Conservation (phyloP, 73 alveolate species). For the Uronychia setigera region DNA sequence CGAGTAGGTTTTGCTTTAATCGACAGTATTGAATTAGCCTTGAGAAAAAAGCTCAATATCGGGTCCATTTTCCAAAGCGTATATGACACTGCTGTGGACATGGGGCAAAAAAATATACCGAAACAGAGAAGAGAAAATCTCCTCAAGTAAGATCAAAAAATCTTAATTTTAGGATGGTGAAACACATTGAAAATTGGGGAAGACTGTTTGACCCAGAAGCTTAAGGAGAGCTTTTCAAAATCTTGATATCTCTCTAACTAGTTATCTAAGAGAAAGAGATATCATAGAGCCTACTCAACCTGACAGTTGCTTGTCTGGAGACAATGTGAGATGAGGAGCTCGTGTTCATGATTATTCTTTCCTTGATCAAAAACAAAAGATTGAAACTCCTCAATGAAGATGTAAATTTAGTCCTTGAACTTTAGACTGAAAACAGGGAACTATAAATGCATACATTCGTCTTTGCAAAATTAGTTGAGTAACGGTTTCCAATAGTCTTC, state of each 20-base stretch:
- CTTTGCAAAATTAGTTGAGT: neutral
- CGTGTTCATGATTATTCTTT: neutral
- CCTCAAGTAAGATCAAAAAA: too few relatives aligned
- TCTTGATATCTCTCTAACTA: neutral
- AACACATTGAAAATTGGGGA: too few relatives aligned
- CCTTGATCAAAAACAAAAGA: neutral
- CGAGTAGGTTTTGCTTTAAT: too few relatives aligned
- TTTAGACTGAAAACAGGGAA: neutral
- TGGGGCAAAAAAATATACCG: too few relatives aligned
- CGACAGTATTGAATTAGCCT: too few relatives aligned
- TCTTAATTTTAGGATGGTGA: too few relatives aligned
- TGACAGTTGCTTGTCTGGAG: neutral
- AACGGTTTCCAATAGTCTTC: neutral
- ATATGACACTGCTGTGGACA: too few relatives aligned
- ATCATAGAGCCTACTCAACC: neutral
- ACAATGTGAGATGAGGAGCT: neutral
- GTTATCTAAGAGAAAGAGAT: neutral
- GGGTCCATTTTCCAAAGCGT: too few relatives aligned
- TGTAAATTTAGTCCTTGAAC: neutral
- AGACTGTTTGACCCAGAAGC: too few relatives aligned
- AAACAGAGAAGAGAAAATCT: too few relatives aligned
- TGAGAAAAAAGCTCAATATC: too few relatives aligned
- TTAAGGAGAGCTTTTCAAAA: neutral
- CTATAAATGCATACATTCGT: neutral
- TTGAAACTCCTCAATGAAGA: neutral